A percentile compares a stretch with the other conserved stretches of the same genome.
Evolutionary conservation across 179 eudicot genomes (phyloP).

Genomic region (Heliamphora pulchella): DNA sequence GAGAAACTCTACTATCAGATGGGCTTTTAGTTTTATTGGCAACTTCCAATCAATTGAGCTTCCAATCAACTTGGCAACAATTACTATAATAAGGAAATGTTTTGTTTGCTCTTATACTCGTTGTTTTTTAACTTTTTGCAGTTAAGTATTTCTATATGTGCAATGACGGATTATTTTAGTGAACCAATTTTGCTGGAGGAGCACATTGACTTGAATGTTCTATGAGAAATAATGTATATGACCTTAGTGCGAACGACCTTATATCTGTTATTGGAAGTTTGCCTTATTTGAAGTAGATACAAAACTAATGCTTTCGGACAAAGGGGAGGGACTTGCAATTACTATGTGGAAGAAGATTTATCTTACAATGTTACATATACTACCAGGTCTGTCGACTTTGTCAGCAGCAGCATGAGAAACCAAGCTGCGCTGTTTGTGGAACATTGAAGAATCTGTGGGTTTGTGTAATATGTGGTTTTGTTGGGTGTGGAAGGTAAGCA

Average conservation of each 20-base stretch:
- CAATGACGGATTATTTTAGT: not conserved
- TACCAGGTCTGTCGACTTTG: conserved; percentile 80
- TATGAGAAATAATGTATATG: not conserved
- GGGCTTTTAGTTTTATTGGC: not conserved
- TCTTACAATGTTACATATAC: conserved; percentile 11
- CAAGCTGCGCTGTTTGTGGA: conserved; percentile 70
- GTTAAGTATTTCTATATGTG: not conserved
- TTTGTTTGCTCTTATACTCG: not conserved
- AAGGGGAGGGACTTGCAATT: not conserved
- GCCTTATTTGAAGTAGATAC: not conserved
- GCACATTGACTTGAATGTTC: not conserved
- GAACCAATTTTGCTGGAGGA: not conserved
- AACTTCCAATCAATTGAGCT: not conserved
- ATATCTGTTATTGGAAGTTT: not conserved
- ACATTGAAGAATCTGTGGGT: conserved; percentile 71
- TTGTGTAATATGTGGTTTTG: conserved; percentile 90
- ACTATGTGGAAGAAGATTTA: not conserved
- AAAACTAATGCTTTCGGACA: not conserved
- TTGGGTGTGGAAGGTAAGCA: conserved; percentile 94
- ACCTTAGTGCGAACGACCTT: not conserved
- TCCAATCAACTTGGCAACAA: too few relatives aligned
- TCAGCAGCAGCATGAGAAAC: conserved; percentile 82
- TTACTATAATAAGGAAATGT: not conserved
- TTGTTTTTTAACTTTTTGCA: not conserved
- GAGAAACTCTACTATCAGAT: not conserved